Evolutionary conservation across 805 yeast species (phyloP).

Genomic region (Suhomyces prunicola): DNA sequence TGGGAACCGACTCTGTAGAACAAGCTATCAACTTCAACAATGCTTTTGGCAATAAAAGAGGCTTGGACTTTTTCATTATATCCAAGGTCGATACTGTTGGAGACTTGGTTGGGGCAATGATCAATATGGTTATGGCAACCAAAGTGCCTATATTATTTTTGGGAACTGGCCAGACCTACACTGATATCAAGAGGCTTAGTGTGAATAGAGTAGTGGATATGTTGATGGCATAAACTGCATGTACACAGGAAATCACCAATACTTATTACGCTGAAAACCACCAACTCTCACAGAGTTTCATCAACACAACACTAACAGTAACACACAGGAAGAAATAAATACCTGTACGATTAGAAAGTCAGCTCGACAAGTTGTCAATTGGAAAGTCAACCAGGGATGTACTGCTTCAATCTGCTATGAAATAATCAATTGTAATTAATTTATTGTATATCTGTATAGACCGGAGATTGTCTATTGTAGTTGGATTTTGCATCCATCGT

Average conservation of each 20-base stretch:
- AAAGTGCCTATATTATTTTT: slow-evolving; percentile 93
- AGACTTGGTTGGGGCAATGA: slow-evolving; percentile 93
- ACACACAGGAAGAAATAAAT: no score
- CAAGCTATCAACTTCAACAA: slow-evolving; percentile 91
- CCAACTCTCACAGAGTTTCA: no score
- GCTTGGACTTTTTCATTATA: slow-evolving; percentile 84
- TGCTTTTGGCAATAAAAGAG: slow-evolving; percentile 83
- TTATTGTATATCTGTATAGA: no score
- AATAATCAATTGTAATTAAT: no score
- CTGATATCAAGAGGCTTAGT: slow-evolving; percentile 85
- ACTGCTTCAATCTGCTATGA: neutral
- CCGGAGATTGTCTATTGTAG: neutral
- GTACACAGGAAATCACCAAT: no score
- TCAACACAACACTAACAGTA: no score
- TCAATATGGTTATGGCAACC: slow-evolving; percentile 95
- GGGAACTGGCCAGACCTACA: slow-evolving; percentile 96
- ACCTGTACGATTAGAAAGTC: no score
- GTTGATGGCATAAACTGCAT: slow-evolving; percentile 52
- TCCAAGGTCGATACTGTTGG: slow-evolving; percentile 98
- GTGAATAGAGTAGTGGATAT: slow-evolving; percentile 90
- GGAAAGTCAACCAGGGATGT: no score
- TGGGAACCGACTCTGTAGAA: slow-evolving; percentile 94
- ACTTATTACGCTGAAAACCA: no score
- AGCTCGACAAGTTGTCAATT: no score
- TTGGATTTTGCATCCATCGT: neutral